phyloP scores from a whole-genome alignment of 176 grass and related monocot genomes.

The Musa itinerans region DNA sequence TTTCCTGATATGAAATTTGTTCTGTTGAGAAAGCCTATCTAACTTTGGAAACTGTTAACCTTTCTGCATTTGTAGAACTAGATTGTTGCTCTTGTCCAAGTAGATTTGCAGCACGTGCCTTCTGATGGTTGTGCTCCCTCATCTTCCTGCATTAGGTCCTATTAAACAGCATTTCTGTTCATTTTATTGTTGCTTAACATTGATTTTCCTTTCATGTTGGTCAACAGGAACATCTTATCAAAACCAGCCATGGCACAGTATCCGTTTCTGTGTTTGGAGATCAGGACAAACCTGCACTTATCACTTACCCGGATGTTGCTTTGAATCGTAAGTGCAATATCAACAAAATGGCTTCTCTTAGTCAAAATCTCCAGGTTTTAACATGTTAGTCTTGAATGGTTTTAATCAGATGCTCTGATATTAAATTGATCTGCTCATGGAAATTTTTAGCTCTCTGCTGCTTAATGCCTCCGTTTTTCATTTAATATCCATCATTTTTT shows the following conservation, averaged over 20 bases:
- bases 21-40: too few relatives aligned
- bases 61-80: too few relatives aligned
- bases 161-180: too few relatives aligned
- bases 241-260: slow-evolving; percentile 6
- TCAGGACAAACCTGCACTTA: slow-evolving; percentile 10
- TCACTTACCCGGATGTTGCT: slow-evolving; percentile 24
- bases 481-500: neutral
- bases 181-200: neutral
- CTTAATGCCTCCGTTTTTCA: neutral
- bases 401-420: neutral
- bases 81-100: too few relatives aligned
- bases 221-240: slow-evolving; percentile 17
- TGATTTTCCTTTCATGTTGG: neutral
- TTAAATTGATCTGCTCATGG: neutral
- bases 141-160: too few relatives aligned
- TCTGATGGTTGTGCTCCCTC: too few relatives aligned
- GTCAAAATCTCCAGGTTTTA: neutral
- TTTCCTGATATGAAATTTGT: too few relatives aligned
- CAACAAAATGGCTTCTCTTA: neutral
- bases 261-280: slow-evolving; percentile 17
- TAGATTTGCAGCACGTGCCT: too few relatives aligned
- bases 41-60: too few relatives aligned
- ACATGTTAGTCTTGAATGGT: neutral
- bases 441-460: too few relatives aligned
- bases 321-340: slow-evolving; percentile 13